These are phyloP conservation scores for Colletotrichum brevisporum DNA, from an alignment of 2,329 filamentous ascomycete genomes.

Conservation along the genomic window DNA sequence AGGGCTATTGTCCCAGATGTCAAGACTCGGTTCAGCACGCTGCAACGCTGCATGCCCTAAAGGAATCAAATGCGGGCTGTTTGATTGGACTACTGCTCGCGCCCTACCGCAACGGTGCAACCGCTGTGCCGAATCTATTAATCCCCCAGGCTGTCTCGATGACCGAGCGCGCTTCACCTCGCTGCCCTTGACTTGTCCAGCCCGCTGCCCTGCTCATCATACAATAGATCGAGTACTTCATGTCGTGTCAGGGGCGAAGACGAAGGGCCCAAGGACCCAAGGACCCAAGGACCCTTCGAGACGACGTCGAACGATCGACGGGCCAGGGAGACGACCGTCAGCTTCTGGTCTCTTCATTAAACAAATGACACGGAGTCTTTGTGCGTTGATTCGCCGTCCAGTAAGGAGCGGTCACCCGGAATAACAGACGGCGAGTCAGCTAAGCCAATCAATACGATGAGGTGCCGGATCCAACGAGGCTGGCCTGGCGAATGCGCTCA, in stretches of 20 bases:
- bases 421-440: no score
- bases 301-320: not conserved
- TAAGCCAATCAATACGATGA: not conserved
- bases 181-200: not conserved
- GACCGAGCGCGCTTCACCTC: slow-evolving; percentile 9
- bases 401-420: no score
- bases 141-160: slow-evolving; percentile 22
- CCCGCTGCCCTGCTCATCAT: no score
- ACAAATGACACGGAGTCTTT: not conserved
- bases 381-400: not conserved
- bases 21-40: not conserved
- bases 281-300: not conserved
- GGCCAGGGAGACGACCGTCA: not conserved
- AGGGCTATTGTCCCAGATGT: slow-evolving; percentile 15
- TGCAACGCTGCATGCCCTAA: slow-evolving; percentile 1
- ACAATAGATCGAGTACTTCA: not conserved
- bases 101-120: slow-evolving; percentile 2
- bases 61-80: slow-evolving; percentile 11
- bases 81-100: slow-evolving; percentile 22
- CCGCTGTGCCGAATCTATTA: not conserved
- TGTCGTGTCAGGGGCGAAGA: slow-evolving; percentile 3
- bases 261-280: not conserved
- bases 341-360: not conserved
- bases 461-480: not conserved
- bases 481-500: not conserved